Evolutionary conservation across 2,329 filamentous ascomycete species (phyloP).

Genomic region (Talaromyces marneffei): DNA sequence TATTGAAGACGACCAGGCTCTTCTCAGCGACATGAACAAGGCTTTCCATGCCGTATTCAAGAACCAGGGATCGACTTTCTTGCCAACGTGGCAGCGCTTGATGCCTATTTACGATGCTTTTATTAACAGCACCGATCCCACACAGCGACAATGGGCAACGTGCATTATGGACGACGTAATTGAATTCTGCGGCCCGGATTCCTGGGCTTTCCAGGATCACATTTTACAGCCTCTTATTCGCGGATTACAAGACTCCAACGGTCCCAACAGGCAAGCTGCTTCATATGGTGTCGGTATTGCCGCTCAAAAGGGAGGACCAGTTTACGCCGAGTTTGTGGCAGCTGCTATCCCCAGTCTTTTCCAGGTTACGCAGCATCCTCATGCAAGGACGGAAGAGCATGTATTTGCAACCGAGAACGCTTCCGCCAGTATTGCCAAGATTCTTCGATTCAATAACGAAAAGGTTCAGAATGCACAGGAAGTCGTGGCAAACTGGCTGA

Average conservation of each 20-base stretch:
- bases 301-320: slow-evolving; percentile 79
- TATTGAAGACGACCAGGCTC: slow-evolving; percentile 93
- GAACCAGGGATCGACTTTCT: slow-evolving; percentile 79
- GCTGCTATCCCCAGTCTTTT: slow-evolving; percentile 76
- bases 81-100: slow-evolving; percentile 80
- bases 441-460: slow-evolving; percentile 78
- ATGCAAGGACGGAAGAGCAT: slow-evolving; percentile 84
- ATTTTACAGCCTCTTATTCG: slow-evolving; percentile 82
- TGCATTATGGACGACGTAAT: slow-evolving; percentile 98
- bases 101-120: slow-evolving; percentile 82
- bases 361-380: slow-evolving; percentile 71
- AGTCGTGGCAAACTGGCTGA: slow-evolving; percentile 78
- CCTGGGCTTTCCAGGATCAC: slow-evolving; percentile 76
- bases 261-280: slow-evolving; percentile 90
- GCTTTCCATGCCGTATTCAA: slow-evolving; percentile 99
- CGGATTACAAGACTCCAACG: slow-evolving; percentile 77
- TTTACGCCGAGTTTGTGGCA: slow-evolving; percentile 83
- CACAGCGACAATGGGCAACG: slow-evolving; percentile 95
- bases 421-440: slow-evolving; percentile 93
- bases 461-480: slow-evolving; percentile 71
- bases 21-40: slow-evolving; percentile 99
- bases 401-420: slow-evolving; percentile 97
- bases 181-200: slow-evolving; percentile 89
- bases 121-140: slow-evolving; percentile 72
- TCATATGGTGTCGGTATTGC: slow-evolving; percentile 95